Evolutionary conservation across 2,329 filamentous ascomycete species (phyloP).

Genomic region (Aspergillus japonicus): DNA sequence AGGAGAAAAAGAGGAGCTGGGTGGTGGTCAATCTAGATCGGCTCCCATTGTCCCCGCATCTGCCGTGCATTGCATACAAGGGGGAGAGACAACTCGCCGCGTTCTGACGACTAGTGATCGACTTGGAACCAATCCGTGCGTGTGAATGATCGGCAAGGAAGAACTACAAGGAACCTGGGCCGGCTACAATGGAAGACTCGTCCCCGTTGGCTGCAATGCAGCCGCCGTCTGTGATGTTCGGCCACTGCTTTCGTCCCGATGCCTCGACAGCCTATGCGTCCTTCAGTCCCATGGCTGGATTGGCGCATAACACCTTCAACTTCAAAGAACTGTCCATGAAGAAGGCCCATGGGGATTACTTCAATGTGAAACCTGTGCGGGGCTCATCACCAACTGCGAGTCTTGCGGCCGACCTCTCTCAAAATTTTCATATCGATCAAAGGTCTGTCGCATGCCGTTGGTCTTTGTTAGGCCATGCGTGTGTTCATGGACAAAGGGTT

Average conservation of each 20-base stretch:
- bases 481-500: conserved; percentile 16
- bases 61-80: conserved; percentile 22
- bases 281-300: conserved; percentile 54
- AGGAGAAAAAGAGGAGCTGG: conserved; percentile 7
- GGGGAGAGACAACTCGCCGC: conserved; percentile 14
- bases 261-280: conserved; percentile 53
- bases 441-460: conserved; percentile 62
- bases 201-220: conserved; percentile 94
- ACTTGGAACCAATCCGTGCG: neutral
- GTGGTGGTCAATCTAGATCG: conserved; percentile 8
- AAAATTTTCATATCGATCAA: conserved; percentile 94
- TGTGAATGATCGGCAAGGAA: conserved; percentile 3
- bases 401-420: conserved; percentile 88
- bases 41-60: conserved; percentile 9
- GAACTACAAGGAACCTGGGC: conserved; percentile 7
- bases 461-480: conserved; percentile 16
- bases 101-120: neutral
- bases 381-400: conserved; percentile 90
- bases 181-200: conserved; percentile 74
- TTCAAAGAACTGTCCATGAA: conserved; percentile 74
- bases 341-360: conserved; percentile 71
- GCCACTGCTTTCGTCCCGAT: conserved; percentile 62
- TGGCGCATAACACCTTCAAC: conserved; percentile 67
- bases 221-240: conserved; percentile 62
- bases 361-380: conserved; percentile 71